These are phyloP conservation scores for Lactifluus echinatus DNA, from an alignment of 768 basidiomycete species.

Conservation along the genomic window DNA sequence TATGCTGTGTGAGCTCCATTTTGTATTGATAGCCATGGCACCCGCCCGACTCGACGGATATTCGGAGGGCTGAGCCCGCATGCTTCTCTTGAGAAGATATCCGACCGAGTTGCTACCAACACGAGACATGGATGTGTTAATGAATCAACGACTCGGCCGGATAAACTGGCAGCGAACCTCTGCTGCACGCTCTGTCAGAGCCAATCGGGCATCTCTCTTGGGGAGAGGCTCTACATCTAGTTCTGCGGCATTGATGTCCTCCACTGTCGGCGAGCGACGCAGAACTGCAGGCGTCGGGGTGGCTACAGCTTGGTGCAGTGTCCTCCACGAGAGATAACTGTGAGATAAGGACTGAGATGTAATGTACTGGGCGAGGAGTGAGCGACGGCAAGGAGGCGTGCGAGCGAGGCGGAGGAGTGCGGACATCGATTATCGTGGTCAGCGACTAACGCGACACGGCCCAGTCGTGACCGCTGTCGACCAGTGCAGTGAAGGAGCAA, in stretches of 20 bases:
- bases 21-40: conserved; percentile 98
- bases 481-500: too few species aligned
- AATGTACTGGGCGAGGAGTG: not conserved
- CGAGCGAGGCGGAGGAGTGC: conserved; percentile 10
- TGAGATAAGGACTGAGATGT: too few species aligned
- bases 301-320: not conserved
- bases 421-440: conserved; percentile 11
- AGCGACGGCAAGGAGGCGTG: not conserved
- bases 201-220: conserved; percentile 42
- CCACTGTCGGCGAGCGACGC: conserved; percentile 25
- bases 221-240: conserved; percentile 54
- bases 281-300: conserved; percentile 29
- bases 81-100: conserved; percentile 63
- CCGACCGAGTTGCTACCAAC: conserved; percentile 60
- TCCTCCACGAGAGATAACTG: not conserved
- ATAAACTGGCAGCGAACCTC: conserved; percentile 39
- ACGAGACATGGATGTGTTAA: not conserved
- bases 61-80: conserved; percentile 58
- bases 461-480: too few species aligned
- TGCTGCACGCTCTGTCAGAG: conserved; percentile 66
- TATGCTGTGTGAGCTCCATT: conserved; percentile 66
- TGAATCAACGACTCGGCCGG: not conserved
- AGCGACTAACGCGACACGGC: too few species aligned
- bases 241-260: conserved; percentile 51
- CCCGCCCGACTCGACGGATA: conserved; percentile 88